phyloP scores from a whole-genome alignment of 108 stramenopile genomes.

The Skeletonema marinoi region DNA sequence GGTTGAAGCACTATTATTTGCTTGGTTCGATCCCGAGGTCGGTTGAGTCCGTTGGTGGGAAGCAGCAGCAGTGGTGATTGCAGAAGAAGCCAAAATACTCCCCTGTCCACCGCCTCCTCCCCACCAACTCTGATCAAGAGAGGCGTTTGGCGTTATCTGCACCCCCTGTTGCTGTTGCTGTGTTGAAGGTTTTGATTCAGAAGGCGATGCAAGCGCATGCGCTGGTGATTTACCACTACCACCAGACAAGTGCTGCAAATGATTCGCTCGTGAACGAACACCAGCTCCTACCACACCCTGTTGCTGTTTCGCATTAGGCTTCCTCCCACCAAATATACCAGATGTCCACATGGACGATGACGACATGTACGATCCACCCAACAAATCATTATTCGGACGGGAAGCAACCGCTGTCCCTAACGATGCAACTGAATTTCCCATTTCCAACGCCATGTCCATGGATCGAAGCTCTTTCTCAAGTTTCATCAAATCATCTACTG shows the following conservation, averaged over 20 bases:
- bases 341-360: conserved; percentile 60
- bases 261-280: conserved; percentile 77
- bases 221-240: conserved; percentile 15
- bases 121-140: conserved; percentile 88
- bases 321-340: conserved; percentile 21
- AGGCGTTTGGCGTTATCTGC: conserved; percentile 21
- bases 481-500: conserved; percentile 68
- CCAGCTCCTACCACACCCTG: conserved; percentile 39
- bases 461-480: conserved; percentile 80
- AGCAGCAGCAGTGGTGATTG: conserved; percentile 32
- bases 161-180: conserved; percentile 26
- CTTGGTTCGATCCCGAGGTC: neutral
- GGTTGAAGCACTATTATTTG: conserved; percentile 19
- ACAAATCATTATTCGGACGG: conserved; percentile 75
- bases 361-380: conserved; percentile 77
- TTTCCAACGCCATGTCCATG: conserved; percentile 83
- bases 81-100: conserved; percentile 57
- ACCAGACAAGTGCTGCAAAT: conserved; percentile 67
- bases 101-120: conserved; percentile 57
- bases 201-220: conserved; percentile 10
- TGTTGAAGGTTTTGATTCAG: conserved; percentile 12
- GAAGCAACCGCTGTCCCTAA: conserved; percentile 56
- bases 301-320: conserved; percentile 11
- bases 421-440: conserved; percentile 79
- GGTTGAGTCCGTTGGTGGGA: conserved; percentile 20